Evolutionary conservation across 352 stramenopile species (phyloP).

Genomic region (Heterotrichella gracilis): DNA sequence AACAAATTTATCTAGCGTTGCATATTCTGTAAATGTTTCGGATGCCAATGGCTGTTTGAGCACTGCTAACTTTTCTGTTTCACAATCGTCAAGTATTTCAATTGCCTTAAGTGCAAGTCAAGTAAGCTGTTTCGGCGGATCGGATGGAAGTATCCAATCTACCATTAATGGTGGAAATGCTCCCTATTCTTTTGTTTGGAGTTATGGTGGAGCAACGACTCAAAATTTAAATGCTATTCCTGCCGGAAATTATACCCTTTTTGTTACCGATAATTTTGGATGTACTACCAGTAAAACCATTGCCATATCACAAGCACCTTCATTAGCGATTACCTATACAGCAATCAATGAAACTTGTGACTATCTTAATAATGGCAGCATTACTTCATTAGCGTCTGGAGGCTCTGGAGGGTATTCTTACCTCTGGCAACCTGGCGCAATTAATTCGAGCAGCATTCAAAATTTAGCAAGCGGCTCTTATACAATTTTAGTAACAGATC

Average conservation of each 20-base stretch:
- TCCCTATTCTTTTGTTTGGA: not conserved
- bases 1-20: not conserved
- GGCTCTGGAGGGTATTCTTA: not conserved
- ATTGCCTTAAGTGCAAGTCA: too few species aligned
- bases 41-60: not conserved
- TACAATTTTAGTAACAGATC: not conserved
- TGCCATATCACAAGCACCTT: not conserved
- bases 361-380: not conserved
- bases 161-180: too few species aligned
- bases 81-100: too few species aligned
- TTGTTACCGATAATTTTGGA: not conserved
- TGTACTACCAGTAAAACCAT: not conserved
- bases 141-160: too few species aligned
- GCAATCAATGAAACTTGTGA: not conserved
- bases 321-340: not conserved
- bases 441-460: not conserved
- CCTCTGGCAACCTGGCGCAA: not conserved
- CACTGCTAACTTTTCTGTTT: too few species aligned
- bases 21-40: not conserved
- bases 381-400: not conserved
- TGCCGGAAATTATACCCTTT: not conserved
- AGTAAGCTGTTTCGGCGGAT: too few species aligned
- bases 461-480: not conserved
- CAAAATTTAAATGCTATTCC: too few species aligned
- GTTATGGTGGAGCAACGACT: too few species aligned